Base-by-base conservation (phyloP, 352 stramenopile genomes). In the Phytophthora colocasiae region DNA sequence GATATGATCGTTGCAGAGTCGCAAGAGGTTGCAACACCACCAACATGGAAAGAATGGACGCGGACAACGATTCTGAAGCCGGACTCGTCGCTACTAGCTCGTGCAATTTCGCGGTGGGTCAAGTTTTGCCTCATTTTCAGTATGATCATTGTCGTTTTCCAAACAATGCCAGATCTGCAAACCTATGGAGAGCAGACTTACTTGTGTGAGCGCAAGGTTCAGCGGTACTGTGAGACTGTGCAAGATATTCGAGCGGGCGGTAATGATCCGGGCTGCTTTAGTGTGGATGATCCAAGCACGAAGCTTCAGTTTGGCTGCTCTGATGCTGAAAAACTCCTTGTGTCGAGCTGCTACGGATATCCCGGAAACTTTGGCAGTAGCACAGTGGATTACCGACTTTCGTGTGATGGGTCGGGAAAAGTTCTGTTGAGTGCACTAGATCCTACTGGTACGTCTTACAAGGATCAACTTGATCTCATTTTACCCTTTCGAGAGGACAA, bases 121-220 rank as follows among this genome's bases (percentile, higher is more conserved):
- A 78, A 80, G 22, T 83, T 76, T 45, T 89, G 80, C 55, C 76
- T 88, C n/a, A 73, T 92, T 24, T 76, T 83, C 17, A 90, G 81
- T 66, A 91, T 93, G 77, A 71, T 89, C 64, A 74, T 91, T 38
- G 80, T 93, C n/a, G 70, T 90, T 26, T 84, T 91, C 44, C 79
- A 93, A 57, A 93, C 85, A 15, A 91, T 93, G 83, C 85, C 85
- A 1, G 85, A 93, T 22, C 57, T 93, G 29, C 85, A 93, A 45
- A 86, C 79, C 10, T 92, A 90, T 60, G 83, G 83, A 29, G 81
- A 91, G 22, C 12, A 70, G 10, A 91, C 83, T 8, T 72, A 74
- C 17, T 58, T 92, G 45, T 93, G 85, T 41, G 85, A 93, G 56
- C 70, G 71, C 11, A 69, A 76, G 7, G 85, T 90, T 10, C 38